These are phyloP conservation scores for Anacardium occidentale DNA, from an alignment of 345 rosid species.

Conservation along the genomic window DNA sequence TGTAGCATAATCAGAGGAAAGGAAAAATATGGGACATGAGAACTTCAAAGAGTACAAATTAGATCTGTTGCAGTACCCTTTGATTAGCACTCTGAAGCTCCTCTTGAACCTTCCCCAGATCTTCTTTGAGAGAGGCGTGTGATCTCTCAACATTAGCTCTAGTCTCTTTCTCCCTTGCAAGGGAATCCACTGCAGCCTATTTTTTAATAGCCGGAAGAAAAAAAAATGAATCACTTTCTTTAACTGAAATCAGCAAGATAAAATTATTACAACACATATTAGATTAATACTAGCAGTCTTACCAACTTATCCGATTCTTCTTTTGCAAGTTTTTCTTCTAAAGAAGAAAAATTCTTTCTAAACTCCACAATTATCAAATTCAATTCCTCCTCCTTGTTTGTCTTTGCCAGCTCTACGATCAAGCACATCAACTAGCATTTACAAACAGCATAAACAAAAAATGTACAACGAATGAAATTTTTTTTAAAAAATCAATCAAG, in stretches of 20 bases:
- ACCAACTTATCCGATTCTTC: conserved; percentile 92
- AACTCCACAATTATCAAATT: conserved; percentile 84
- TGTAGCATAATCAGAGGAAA: background rate
- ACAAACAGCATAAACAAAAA: background rate
- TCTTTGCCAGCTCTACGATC: conserved; percentile 59
- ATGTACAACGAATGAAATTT: background rate
- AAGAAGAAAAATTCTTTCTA: conserved; percentile 70
- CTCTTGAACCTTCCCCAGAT: conserved; percentile 71
- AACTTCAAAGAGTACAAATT: background rate
- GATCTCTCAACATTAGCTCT: conserved; percentile 64
- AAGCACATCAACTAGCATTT: conserved; percentile 24
- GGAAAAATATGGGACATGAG: background rate
- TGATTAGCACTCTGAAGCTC: conserved; percentile 93
- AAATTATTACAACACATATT: conserved; percentile 1
- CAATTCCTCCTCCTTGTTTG: conserved; percentile 86
- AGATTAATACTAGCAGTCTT: conserved; percentile 24
- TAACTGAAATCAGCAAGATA: conserved; percentile 4
- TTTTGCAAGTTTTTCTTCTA: conserved; percentile 68
- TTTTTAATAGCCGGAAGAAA: conserved; percentile 14
- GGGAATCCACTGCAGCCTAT: conserved; percentile 78
- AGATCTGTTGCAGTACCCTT: conserved; percentile 57
- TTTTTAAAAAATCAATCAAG: background rate
- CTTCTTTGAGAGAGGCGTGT: conserved; percentile 71
- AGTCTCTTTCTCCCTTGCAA: conserved; percentile 74
- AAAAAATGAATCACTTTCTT: background rate